Percentiles rank a stretch among this genome's conserved stretches.
Evolutionary conservation across 257 asterid species (phyloP).

Genomic region (Solanum appendiculatum): DNA sequence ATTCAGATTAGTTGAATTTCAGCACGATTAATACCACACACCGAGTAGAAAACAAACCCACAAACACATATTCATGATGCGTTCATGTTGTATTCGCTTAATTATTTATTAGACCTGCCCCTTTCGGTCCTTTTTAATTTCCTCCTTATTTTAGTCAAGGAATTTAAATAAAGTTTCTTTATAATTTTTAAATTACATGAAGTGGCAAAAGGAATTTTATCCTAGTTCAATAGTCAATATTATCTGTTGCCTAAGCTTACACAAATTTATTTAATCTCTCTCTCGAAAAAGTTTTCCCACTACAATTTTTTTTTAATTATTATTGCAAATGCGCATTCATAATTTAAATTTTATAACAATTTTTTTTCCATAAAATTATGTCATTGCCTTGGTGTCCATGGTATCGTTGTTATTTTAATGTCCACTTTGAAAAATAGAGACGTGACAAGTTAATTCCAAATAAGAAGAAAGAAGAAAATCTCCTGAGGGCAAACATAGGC

Average conservation of each 20-base stretch:
- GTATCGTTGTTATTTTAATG: not conserved
- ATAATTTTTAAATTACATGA: not conserved
- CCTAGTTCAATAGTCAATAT: not conserved
- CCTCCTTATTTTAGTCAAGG: not conserved
- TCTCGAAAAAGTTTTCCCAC: not conserved
- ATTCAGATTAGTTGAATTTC: rapidly evolving
- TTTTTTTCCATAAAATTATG: not conserved
- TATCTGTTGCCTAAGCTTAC: not conserved
- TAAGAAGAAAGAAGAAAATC: not conserved
- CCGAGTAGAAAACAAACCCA: not conserved
- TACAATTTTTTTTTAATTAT: not conserved
- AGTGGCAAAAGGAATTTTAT: not conserved
- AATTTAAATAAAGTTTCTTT: not conserved
- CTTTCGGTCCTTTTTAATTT: not conserved
- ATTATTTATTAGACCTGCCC: not conserved
- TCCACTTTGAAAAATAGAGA: not conserved
- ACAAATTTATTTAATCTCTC: not conserved
- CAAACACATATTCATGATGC: not conserved
- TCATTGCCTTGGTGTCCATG: not conserved
- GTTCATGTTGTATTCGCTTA: not conserved
- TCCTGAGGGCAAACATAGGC: not conserved
- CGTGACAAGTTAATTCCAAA: not conserved
- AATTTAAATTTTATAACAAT: not conserved
- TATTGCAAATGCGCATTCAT: not conserved
- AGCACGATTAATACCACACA: not conserved